Conservation (phyloP, 805 yeast genomes). For the Kazachstania martiniae region DNA sequence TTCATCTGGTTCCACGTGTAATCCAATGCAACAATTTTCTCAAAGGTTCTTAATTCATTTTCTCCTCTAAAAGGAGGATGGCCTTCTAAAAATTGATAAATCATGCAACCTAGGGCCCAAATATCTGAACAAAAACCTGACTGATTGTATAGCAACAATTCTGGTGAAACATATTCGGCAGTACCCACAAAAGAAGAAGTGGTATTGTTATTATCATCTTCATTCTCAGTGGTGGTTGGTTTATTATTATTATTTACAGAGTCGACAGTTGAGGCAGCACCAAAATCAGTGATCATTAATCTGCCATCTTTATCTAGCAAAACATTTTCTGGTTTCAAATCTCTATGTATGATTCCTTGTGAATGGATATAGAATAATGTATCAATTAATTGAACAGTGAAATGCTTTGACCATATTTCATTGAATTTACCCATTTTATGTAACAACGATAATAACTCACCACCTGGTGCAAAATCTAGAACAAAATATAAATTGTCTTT, state of each 20-base stretch:
- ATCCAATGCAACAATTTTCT: slow-evolving; percentile 69
- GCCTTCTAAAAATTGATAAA: slow-evolving; percentile 76
- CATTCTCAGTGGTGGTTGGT: background rate
- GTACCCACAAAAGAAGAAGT: slow-evolving; percentile 89
- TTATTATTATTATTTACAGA: slow-evolving; percentile 10
- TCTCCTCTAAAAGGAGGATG: slow-evolving; percentile 82
- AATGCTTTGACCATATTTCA: slow-evolving; percentile 67
- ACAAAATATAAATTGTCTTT: slow-evolving; percentile 80
- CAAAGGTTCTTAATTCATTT: slow-evolving; percentile 79
- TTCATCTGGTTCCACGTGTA: slow-evolving; percentile 42
- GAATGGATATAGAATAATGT: slow-evolving; percentile 82
- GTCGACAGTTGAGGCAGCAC: slow-evolving; percentile 65
- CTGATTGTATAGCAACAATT: slow-evolving; percentile 60
- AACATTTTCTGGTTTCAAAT: slow-evolving; percentile 89
- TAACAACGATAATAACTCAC: slow-evolving; percentile 78
- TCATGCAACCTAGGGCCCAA: slow-evolving; percentile 92
- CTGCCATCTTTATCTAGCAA: slow-evolving; percentile 76
- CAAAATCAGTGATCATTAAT: slow-evolving; percentile 90
- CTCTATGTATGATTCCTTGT: slow-evolving; percentile 86
- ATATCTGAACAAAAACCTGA: slow-evolving; percentile 79
- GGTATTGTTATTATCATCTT: slow-evolving; percentile 15
- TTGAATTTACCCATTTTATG: slow-evolving; percentile 68
- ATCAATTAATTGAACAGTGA: slow-evolving; percentile 80
- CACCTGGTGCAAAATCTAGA: slow-evolving; percentile 87
- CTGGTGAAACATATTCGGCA: slow-evolving; percentile 94